Base-by-base conservation (phyloP, 2,329 filamentous ascomycete species). In the Neonectria sp. region DNA sequence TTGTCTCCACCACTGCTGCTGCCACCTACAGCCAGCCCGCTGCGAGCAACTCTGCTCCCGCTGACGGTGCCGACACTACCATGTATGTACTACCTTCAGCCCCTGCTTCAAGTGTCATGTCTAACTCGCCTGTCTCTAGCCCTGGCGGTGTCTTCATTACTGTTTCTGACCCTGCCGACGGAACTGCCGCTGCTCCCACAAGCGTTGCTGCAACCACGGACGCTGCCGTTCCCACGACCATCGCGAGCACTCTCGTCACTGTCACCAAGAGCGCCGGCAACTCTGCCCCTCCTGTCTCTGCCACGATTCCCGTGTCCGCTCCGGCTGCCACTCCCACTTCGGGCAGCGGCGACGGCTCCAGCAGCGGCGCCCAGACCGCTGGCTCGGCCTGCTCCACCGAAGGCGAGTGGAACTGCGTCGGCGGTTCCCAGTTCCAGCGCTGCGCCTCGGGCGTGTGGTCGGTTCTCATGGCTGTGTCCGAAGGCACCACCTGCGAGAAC, bases 361-460 rank as follows among this genome's bases (percentile, higher is more conserved):
- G 71, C 68, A 75, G 71, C 29, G 79, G 81, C 46, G 73, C 72
- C 61, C 75, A 77, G 55, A 71, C 76, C 25, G 75, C 81, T 7
- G 84, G 83, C 35, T 79, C 83, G 15, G 60, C 83, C 24, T 91
- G 90, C 80, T 78, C 75, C 37, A 65, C 79, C 4, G 88, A 91
- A 72, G 90, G 90, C 24, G 72, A 78, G 17, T 91, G 87, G 87
- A 87, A 88, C 79, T 91, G 90, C 75, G 79, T 89, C 29, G 82
- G 79, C 21, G 88, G 88, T 56, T 79, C 78, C 27, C 82, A 84
- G 56, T 91, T 89, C 83, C 89, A 91, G 79, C 88, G 88, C 63
- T 91, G 89, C 72, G 89, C 88, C n/a, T 86, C 83, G 15, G 89
- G 89, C 6, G 71, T 78, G 60, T 91, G 89, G 89, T 84, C 86